Conservation (phyloP, 805 yeast species). For the Tetrapisispora nanseiensis region DNA sequence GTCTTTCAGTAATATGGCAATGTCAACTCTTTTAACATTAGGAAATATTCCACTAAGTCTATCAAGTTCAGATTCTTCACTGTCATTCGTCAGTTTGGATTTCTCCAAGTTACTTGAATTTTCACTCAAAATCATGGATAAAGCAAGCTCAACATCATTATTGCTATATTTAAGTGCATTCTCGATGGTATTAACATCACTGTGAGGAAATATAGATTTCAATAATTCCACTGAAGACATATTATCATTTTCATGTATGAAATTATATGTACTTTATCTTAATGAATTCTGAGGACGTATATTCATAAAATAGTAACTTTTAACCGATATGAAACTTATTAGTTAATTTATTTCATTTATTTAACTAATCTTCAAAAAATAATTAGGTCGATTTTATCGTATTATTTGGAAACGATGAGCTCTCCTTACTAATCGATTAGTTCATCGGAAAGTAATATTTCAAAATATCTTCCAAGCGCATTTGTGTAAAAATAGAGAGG, state of each 20-base stretch:
- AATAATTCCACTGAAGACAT: not conserved
- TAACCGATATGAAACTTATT: too few species aligned
- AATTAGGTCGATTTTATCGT: too few species aligned
- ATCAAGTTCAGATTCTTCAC: not conserved
- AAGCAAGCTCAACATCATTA: slow-evolving; percentile 2
- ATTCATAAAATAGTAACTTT: too few species aligned
- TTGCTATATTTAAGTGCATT: slow-evolving; percentile 9
- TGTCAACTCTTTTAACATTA: slow-evolving; percentile 22
- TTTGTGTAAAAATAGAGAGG: too few species aligned
- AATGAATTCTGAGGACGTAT: too few species aligned
- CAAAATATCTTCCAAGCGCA: too few species aligned
- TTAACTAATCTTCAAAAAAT: too few species aligned
- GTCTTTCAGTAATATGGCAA: slow-evolving; percentile 27
- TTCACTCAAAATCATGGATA: slow-evolving; percentile 1
- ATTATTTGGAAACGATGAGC: too few species aligned
- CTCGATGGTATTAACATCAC: slow-evolving; percentile 4
- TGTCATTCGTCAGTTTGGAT: not conserved
- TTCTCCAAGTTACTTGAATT: not conserved
- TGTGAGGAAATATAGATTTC: slow-evolving; percentile 18
- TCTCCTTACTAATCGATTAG: too few species aligned
- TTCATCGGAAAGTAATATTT: too few species aligned
- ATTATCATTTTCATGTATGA: not conserved
- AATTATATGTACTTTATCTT: too few species aligned
- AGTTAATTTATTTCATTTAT: too few species aligned
- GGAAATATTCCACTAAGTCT: slow-evolving; percentile 40